These are phyloP conservation scores for Linnemannia hyalina DNA, from an alignment of 192 early-diverging fungal genomes.

Conservation along the genomic window DNA sequence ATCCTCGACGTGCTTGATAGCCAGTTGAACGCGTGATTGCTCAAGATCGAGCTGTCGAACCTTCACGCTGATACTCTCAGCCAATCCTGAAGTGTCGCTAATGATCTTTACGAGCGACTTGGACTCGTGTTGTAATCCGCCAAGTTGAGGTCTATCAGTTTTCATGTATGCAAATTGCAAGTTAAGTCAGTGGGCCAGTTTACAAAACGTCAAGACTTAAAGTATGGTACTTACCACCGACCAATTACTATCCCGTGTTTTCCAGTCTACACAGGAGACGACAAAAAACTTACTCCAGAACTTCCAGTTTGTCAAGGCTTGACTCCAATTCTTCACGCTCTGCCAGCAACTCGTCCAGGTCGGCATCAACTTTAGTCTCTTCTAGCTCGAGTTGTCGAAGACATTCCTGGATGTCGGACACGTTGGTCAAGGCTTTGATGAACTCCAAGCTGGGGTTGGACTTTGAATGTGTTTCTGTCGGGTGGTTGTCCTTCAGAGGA, in stretches of 20 bases:
- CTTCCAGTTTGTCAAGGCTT: slow-evolving; percentile 66
- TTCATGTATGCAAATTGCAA: neutral
- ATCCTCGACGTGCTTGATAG: slow-evolving; percentile 79
- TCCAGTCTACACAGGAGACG: neutral
- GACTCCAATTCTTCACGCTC: slow-evolving; percentile 62
- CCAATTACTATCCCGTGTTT: neutral
- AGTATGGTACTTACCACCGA: neutral
- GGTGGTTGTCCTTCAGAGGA: neutral
- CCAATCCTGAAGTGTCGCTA: slow-evolving; percentile 75
- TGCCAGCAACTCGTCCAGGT: slow-evolving; percentile 69
- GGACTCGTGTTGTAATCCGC: slow-evolving; percentile 62
- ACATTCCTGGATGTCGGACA: slow-evolving; percentile 71
- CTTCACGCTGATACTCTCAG: slow-evolving; percentile 86
- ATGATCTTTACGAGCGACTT: slow-evolving; percentile 67
- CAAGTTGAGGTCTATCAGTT: slow-evolving; percentile 64
- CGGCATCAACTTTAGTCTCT: slow-evolving; percentile 71
- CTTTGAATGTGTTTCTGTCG: neutral
- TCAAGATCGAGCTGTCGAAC: slow-evolving; percentile 89
- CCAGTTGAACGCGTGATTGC: slow-evolving; percentile 77
- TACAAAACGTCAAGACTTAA: too few species aligned
- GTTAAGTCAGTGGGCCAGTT: too few species aligned
- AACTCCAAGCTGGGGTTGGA: slow-evolving; percentile 27
- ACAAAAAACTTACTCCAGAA: slow-evolving; percentile 58
- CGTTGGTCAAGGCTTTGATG: slow-evolving; percentile 68
- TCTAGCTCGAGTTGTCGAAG: slow-evolving; percentile 71